These are phyloP conservation scores for Hansfordia pulvinata DNA, from an alignment of 2,329 filamentous ascomycete species.

Conservation along the genomic window DNA sequence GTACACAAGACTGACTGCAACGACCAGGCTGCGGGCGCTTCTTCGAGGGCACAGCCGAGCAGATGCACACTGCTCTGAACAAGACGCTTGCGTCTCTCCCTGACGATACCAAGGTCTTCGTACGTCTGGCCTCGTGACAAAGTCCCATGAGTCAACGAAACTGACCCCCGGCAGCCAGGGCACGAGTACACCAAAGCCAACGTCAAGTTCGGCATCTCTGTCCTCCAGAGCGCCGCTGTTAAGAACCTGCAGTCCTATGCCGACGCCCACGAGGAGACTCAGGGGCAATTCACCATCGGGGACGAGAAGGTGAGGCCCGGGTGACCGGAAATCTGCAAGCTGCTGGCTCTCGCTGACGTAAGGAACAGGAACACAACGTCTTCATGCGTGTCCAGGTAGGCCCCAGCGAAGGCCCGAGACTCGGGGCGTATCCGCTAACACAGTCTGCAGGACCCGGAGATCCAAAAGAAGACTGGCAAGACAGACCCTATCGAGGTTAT, in stretches of 20 bases:
- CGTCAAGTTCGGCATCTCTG: constrained; percentile 71
- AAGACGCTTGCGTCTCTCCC: constrained; percentile 68
- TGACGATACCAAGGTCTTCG: constrained; percentile 84
- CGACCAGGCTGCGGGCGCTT: constrained; percentile 74
- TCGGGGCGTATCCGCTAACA: background rate
- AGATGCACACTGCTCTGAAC: constrained; percentile 93
- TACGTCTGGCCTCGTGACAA: constrained; percentile 25
- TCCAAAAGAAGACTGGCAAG: constrained; percentile 75
- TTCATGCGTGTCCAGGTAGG: constrained; percentile 82
- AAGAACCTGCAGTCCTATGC: constrained; percentile 68
- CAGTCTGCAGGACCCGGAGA: constrained; percentile 62
- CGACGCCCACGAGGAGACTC: constrained; percentile 70
- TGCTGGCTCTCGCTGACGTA: too few species aligned
- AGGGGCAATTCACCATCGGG: constrained; percentile 91
- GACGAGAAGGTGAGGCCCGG: constrained; percentile 68
- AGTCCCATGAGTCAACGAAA: constrained; percentile 1
- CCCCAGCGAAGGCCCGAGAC: constrained; percentile 4
- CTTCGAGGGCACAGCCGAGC: constrained; percentile 77
- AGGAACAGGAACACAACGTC: constrained; percentile 71
- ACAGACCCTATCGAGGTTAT: constrained; percentile 75
- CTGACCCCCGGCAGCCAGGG: constrained; percentile 48
- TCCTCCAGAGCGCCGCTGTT: constrained; percentile 62
- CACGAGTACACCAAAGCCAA: constrained; percentile 99
- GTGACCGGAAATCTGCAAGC: too few species aligned
- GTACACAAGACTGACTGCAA: constrained; percentile 1